Conservation (phyloP, 2,329 filamentous ascomycete genomes). For the Cladophialophora psammophila region DNA sequence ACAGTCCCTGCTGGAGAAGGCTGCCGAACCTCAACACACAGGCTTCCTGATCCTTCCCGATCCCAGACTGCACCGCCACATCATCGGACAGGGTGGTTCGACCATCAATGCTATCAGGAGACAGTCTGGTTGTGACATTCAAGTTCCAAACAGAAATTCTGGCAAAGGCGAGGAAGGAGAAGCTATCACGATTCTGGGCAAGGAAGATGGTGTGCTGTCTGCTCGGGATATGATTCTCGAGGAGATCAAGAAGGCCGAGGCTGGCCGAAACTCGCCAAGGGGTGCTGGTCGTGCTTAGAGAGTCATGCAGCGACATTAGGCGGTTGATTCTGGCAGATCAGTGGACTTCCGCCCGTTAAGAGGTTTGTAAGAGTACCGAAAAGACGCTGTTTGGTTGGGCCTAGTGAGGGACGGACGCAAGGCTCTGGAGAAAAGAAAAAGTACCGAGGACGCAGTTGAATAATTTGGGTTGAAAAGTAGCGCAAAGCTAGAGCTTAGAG, state of each 20-base stretch:
- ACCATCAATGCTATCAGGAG: constrained; percentile 93
- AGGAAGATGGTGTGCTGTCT: constrained; percentile 79
- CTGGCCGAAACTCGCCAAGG: constrained; percentile 17
- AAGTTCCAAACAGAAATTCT: constrained; percentile 82
- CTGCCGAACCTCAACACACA: constrained; percentile 61
- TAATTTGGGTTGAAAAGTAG: constrained; percentile 8
- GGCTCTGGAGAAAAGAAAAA: not conserved
- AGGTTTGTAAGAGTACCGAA: not conserved
- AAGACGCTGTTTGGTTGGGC: not conserved
- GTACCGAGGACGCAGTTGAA: not conserved
- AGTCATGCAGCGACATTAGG: no score
- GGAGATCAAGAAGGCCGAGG: constrained; percentile 71
- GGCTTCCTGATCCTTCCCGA: constrained; percentile 92
- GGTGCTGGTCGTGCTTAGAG: constrained; percentile 16
- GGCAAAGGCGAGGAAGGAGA: constrained; percentile 66
- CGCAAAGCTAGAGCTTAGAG: not conserved
- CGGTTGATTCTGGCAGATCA: not conserved
- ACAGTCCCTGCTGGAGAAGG: constrained; percentile 72
- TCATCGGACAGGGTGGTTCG: constrained; percentile 86
- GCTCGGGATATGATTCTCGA: constrained; percentile 89
- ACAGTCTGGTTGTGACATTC: constrained; percentile 91
- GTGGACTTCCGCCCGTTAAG: not conserved
- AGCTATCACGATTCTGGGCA: constrained; percentile 88
- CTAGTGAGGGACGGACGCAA: not conserved
- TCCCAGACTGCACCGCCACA: constrained; percentile 84